Evolutionary conservation across 108 stramenopile genomes (phyloP).

Genomic region (Nitzschia sp.): DNA sequence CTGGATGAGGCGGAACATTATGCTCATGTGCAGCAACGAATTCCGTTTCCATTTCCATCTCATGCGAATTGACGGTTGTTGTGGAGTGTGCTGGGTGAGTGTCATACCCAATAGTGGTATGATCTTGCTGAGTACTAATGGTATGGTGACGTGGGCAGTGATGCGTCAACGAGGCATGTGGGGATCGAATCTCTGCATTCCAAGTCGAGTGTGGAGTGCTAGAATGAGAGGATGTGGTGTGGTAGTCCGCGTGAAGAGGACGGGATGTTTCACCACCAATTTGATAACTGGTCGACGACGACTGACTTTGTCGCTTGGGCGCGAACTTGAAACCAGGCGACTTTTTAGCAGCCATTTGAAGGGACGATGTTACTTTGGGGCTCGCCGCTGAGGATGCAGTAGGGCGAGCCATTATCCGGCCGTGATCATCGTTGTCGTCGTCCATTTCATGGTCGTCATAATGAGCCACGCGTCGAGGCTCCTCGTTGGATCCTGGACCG

Average conservation of each 20-base stretch:
- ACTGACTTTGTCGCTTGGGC: background rate
- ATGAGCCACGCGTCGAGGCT: background rate
- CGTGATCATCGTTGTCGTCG: background rate
- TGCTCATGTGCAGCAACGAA: background rate
- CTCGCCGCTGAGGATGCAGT: background rate
- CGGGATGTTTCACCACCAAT: background rate
- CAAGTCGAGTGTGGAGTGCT: background rate
- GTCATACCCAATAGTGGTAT: background rate
- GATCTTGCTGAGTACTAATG: background rate
- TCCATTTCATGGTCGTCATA: background rate
- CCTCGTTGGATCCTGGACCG: constrained; percentile 3
- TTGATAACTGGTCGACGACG: background rate
- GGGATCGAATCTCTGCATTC: background rate
- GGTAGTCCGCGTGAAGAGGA: background rate
- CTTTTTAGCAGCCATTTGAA: constrained; percentile 6
- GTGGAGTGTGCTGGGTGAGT: background rate
- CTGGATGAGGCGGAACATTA: background rate
- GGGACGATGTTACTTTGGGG: background rate
- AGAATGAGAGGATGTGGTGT: background rate
- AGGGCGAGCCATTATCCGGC: background rate
- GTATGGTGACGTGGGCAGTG: background rate
- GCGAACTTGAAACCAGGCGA: background rate
- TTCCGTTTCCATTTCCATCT: background rate
- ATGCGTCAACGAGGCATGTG: background rate
- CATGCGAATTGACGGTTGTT: background rate